Evolutionary conservation across 768 basidiomycete species (phyloP), one percentile per base, ranked within the genome.

Genomic region (Boletus rufocinnamomeus): DNA sequence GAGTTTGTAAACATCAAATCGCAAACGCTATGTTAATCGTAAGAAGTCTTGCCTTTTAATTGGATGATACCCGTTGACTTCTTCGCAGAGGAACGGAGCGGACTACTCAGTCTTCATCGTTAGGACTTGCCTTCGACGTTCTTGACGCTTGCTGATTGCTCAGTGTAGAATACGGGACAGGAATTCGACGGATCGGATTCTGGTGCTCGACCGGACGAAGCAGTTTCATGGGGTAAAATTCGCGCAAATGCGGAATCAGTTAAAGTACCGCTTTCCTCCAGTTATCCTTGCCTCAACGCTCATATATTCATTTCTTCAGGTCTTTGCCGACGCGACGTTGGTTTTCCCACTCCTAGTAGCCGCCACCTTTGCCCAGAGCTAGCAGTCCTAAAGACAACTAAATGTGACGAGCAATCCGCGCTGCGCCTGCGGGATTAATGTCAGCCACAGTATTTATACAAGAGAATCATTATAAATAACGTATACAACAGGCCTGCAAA

Each of bases 11-110:
- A 72, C 97, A 99, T 71, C 97, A 99, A 70, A 97, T 99, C 56
- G 96, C 96, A n/a, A 99, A 99, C 69, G 95, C 96, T 2, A 98
- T 99, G 97, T 79, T 99, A 25, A 97, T 99, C 69, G 96, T 98
- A 74, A 75, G 83, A 40, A 25, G 63, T 25, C 13, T 46, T 45
- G 10, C 9, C 35, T 59, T 55, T 21, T 53, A 14, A 45, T 45
- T 41, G 49, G 17, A 54, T 51, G 40, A 19, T 28, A 17, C 34
- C 41, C 55, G 30, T 54, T 59, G 34, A 57, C 56, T 19, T 35
- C 25, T 52, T 56, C 8, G 38, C 52, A 98, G 97, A 85, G 97
- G 34, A 99, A 99, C 69, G 97, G 97, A 10, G 97, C 97, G 10
- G 97, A 99, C 72, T 98, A 85, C 66, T 93, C 96, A 3, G 96